Evolutionary conservation across 805 yeast genomes (phyloP).

Genomic region (Kuraishia piskuri): DNA sequence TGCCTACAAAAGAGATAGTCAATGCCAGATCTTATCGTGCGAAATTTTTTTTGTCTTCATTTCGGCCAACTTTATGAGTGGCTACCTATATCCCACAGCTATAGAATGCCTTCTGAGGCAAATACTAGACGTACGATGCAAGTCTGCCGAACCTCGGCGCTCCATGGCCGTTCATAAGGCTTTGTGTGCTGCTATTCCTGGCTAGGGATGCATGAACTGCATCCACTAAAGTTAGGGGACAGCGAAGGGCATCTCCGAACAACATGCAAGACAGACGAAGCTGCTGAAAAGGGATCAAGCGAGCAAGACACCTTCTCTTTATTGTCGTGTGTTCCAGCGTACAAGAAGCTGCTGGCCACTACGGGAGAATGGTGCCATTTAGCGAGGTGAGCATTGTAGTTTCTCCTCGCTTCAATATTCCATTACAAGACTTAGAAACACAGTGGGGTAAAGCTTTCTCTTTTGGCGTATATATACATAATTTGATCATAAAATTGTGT

Average conservation of each 20-base stretch:
- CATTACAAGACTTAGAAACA: not conserved
- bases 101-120: not conserved
- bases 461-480: no score
- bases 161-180: not conserved
- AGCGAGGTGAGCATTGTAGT: no score
- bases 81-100: no score
- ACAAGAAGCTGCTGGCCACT: no score
- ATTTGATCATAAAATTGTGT: not conserved
- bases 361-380: no score
- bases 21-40: no score
- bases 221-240: not conserved
- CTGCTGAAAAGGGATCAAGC: no score
- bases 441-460: not conserved
- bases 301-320: no score
- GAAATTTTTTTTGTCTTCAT: no score
- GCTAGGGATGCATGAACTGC: not conserved
- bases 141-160: not conserved
- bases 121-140: not conserved
- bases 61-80: no score
- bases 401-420: not conserved
- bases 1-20: no score
- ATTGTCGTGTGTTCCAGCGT: no score
- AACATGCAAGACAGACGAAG: not conserved
- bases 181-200: not conserved
- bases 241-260: not conserved